These are phyloP conservation scores for Tephrocybe sp. DNA, from an alignment of 768 basidiomycete genomes.

Conservation along the genomic window DNA sequence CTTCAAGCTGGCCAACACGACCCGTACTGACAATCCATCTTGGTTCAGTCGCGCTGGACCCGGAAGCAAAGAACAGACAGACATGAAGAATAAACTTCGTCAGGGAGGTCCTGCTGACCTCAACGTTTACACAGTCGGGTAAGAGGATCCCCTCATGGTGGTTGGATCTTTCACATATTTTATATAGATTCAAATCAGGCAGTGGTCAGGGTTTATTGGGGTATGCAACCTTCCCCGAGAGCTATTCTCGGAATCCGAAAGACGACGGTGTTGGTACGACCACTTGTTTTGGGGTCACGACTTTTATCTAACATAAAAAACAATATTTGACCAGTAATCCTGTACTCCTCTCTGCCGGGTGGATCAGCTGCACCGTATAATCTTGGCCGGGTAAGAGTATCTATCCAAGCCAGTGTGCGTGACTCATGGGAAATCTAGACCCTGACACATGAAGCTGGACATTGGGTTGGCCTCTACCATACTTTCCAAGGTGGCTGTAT, in stretches of 20 bases:
- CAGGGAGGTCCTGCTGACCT: constrained; percentile 38
- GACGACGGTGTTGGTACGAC: constrained; percentile 43
- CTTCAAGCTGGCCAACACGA: constrained; percentile 38
- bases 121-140: constrained; percentile 41
- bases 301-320: not conserved
- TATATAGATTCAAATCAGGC: constrained; percentile 23
- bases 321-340: constrained; percentile 12
- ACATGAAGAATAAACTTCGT: constrained; percentile 47
- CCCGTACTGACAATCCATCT: constrained; percentile 39
- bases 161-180: not conserved
- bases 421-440: constrained; percentile 26
- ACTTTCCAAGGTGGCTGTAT: constrained; percentile 51
- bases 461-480: constrained; percentile 58
- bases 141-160: constrained; percentile 1
- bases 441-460: constrained; percentile 52
- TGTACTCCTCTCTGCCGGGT: constrained; percentile 38
- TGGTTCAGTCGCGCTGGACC: constrained; percentile 51
- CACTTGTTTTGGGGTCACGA: not conserved
- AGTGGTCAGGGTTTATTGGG: constrained; percentile 40
- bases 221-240: constrained; percentile 50
- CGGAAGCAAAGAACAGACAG: constrained; percentile 32
- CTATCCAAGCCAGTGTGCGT: constrained; percentile 12
- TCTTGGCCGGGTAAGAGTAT: constrained; percentile 24
- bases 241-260: constrained; percentile 32
- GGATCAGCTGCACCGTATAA: constrained; percentile 40